phyloP scores from a whole-genome alignment of 176 grass and related monocot species.

The Urochloa ruziziensis region DNA sequence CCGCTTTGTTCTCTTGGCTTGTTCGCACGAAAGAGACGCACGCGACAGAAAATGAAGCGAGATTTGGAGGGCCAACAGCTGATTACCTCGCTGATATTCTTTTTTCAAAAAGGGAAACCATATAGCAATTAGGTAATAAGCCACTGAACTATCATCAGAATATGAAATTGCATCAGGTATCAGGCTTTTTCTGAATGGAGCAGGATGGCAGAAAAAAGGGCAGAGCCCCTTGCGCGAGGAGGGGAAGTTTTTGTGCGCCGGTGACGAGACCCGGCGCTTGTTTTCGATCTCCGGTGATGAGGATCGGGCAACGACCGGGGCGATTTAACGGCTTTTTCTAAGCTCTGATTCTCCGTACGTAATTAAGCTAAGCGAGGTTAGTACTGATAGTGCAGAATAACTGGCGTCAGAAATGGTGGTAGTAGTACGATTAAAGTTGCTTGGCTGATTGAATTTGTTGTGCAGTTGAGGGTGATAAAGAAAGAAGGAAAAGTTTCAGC shows the following conservation, averaged over 20 bases:
- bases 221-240: neutral
- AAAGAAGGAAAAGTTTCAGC: neutral
- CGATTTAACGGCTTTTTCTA: neutral
- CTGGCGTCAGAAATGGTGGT: neutral
- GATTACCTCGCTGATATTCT: neutral
- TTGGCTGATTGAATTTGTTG: neutral
- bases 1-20: neutral
- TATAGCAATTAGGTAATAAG: neutral
- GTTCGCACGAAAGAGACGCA: constrained; percentile 1
- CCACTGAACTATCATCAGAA: neutral
- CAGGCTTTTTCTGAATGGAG: neutral
- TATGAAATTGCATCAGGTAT: neutral
- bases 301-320: constrained; percentile 25
- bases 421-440: neutral
- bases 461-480: neutral
- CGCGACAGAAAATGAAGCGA: neutral
- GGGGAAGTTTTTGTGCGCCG: neutral
- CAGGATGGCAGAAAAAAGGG: neutral
- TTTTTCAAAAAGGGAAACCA: neutral
- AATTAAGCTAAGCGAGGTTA: neutral
- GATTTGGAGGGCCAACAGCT: neutral
- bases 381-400: neutral
- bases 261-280: constrained; percentile 17
- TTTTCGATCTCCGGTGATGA: constrained; percentile 17
- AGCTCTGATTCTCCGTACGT: neutral